phyloP scores from a whole-genome alignment of 495 filamentous ascomycete species.

The Hyaloscypha variabilis region DNA sequence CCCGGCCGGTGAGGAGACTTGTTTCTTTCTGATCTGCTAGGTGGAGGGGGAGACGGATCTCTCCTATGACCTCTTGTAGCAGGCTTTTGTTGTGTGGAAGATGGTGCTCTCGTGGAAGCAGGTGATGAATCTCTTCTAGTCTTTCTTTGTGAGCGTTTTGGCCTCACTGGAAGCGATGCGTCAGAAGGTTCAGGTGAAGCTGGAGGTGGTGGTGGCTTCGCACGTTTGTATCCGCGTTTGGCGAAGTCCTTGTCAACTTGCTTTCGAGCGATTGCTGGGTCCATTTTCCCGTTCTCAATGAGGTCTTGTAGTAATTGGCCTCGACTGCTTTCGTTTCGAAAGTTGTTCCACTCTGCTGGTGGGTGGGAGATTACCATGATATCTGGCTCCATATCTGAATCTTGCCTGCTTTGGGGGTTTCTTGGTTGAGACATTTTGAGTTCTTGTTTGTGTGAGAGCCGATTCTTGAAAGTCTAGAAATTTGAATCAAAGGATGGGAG shows the following conservation, averaged over 20 bases:
- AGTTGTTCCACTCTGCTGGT: conserved; percentile 1
- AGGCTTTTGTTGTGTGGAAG: too few relatives aligned
- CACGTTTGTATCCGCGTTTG: neutral
- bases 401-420: neutral
- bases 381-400: neutral
- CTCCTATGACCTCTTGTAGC: too few relatives aligned
- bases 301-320: neutral
- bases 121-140: neutral
- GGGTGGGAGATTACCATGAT: neutral
- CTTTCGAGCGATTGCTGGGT: neutral
- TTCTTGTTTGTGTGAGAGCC: too few relatives aligned
- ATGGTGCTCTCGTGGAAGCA: neutral
- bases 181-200: neutral
- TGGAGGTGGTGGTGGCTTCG: neutral
- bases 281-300: neutral
- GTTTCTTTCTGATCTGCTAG: conserved; percentile 2
- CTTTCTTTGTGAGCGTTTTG: too few relatives aligned
- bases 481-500: too few relatives aligned
- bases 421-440: neutral
- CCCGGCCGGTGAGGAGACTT: too few relatives aligned
- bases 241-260: neutral
- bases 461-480: too few relatives aligned
- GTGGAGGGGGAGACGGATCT: neutral
- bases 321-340: neutral
- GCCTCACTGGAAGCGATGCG: neutral